A percentile compares a stretch with the other conserved stretches of the same genome.
These are phyloP conservation scores for Aspergillus brasiliensis DNA, from an alignment of 2,329 filamentous ascomycete genomes.

Conservation along the genomic window DNA sequence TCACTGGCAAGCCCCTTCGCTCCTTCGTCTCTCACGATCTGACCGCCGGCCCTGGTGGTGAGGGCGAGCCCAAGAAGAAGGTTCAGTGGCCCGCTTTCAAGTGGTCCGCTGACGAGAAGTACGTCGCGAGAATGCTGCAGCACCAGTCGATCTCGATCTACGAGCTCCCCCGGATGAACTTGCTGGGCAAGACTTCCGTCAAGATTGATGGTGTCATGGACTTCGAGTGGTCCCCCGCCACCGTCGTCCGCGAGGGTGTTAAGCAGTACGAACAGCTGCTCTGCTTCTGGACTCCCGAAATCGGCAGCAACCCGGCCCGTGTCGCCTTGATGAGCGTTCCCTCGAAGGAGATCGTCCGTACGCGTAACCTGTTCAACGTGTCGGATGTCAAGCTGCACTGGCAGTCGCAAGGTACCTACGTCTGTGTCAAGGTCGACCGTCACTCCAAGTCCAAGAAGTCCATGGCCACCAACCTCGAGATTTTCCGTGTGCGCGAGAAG, in stretches of 20 bases:
- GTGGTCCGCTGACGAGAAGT: constrained; percentile 97
- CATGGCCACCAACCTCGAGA: constrained; percentile 93
- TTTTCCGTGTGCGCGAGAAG: constrained; percentile 97
- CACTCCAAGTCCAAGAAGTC: constrained; percentile 99
- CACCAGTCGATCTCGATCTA: constrained; percentile 89
- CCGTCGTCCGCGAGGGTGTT: constrained; percentile 76
- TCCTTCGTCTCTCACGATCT: constrained; percentile 91
- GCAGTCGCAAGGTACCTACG: constrained; percentile 91
- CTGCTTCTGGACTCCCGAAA: constrained; percentile 98
- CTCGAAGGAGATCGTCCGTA: constrained; percentile 89
- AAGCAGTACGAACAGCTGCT: constrained; percentile 95
- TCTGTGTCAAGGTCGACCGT: constrained; percentile 97
- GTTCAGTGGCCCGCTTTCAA: constrained; percentile 99
- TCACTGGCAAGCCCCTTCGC: constrained; percentile 82
- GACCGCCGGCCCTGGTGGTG: constrained; percentile 55
- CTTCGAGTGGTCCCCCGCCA: constrained; percentile 95
- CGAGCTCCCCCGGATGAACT: constrained; percentile 83
- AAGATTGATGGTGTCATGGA: constrained; percentile 97
- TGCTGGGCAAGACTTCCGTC: constrained; percentile 86
- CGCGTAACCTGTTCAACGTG: constrained; percentile 96
- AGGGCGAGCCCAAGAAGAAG: constrained; percentile 79
- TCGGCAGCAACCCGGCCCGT: constrained; percentile 96
- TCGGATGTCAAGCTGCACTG: constrained; percentile 97
- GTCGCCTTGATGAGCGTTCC: constrained; percentile 96
- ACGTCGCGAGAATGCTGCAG: constrained; percentile 87